These are phyloP conservation scores for Heimioporus sp. DNA, from an alignment of 768 basidiomycete species.

Conservation along the genomic window DNA sequence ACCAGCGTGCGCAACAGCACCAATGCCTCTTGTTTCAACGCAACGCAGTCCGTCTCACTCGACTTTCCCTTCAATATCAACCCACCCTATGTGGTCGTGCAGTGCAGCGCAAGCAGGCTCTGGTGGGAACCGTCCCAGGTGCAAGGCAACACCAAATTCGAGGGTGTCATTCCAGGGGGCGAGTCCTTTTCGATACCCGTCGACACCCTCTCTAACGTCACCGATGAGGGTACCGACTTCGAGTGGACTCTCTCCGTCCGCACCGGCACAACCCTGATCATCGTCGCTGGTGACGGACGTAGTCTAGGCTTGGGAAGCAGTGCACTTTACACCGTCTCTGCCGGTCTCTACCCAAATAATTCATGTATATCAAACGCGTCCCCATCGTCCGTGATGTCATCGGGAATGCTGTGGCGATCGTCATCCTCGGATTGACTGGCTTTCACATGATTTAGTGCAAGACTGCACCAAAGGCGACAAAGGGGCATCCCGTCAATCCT, in stretches of 20 bases:
- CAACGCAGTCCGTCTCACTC: constrained; percentile 45
- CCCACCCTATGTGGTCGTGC: constrained; percentile 62
- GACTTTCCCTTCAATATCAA: constrained; percentile 59
- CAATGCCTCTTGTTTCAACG: constrained; percentile 61
- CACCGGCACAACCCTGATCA: constrained; percentile 60
- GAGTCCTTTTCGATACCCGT: constrained; percentile 66
- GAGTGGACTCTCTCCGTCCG: constrained; percentile 64
- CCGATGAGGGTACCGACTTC: constrained; percentile 58
- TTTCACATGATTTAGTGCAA: constrained; percentile 53
- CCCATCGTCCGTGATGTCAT: constrained; percentile 67
- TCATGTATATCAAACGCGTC: constrained; percentile 58
- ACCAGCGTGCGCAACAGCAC: constrained; percentile 57
- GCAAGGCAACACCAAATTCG: constrained; percentile 57
- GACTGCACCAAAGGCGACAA: constrained; percentile 36
- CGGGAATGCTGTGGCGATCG: constrained; percentile 53
- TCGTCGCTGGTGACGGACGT: constrained; percentile 65
- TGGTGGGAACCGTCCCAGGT: constrained; percentile 59
- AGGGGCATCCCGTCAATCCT: constrained; percentile 65
- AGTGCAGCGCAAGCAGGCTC: constrained; percentile 61
- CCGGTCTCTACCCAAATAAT: constrained; percentile 45
- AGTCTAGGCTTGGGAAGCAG: constrained; percentile 73
- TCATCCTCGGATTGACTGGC: constrained; percentile 40
- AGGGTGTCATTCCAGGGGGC: constrained; percentile 78
- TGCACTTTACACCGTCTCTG: constrained; percentile 50
- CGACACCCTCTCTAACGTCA: constrained; percentile 42